Evolutionary conservation across 129 eudicot genomes (phyloP), one percentile per base, ranked within the genome.

Genomic region (Erigeron canadensis): DNA sequence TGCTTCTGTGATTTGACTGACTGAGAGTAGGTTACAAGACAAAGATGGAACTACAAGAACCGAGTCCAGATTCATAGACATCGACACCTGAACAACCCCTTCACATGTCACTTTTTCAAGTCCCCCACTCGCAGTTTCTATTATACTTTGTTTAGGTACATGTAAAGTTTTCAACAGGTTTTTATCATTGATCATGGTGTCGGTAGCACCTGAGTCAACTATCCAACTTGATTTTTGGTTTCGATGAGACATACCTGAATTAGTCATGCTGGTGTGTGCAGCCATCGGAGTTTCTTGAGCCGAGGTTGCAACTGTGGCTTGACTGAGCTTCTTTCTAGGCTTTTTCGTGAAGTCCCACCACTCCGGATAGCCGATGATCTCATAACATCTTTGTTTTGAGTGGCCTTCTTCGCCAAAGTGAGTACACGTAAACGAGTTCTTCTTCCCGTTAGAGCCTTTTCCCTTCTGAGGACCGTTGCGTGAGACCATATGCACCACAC

Each of bases 101-200:
- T 67, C 58, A 34, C 73, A 45, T 42, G 60, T 67, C n/a, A 68
- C 60, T 6, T 48, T 48, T 45, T 15, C 57, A 1, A 10, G 43
- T 18, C 15, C 73, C 19, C 42, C 42, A 21, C 55, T 22, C 0
- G 73, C 59, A 13, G 59, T 46, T 9, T 11, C 22, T 44, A 46
- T 22, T 13, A 17, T 5, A 11, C 43, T 9, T 68, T 47, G 73
- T 16, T 43, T 68, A 23, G 73, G n/a, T 28, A 59, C 18, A 47
- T 34, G 57, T 18, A 67, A 22, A 46, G 59, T 42, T 46, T 40
- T 41, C 19, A 67, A 50, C 7, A 22, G 17, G 43, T 44, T 47
- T 21, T 47, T 22, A 67, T 67, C 72, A 13, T 47, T 67, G 1
- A 50, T 47, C 72, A 67, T 67, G 43, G 46, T 41, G 43, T 67